A percentile compares a stretch with the other conserved stretches of the same genome.
These are phyloP conservation scores for Cladorrhinum sp. DNA, from an alignment of 2,329 filamentous ascomycete species.

Conservation along the genomic window DNA sequence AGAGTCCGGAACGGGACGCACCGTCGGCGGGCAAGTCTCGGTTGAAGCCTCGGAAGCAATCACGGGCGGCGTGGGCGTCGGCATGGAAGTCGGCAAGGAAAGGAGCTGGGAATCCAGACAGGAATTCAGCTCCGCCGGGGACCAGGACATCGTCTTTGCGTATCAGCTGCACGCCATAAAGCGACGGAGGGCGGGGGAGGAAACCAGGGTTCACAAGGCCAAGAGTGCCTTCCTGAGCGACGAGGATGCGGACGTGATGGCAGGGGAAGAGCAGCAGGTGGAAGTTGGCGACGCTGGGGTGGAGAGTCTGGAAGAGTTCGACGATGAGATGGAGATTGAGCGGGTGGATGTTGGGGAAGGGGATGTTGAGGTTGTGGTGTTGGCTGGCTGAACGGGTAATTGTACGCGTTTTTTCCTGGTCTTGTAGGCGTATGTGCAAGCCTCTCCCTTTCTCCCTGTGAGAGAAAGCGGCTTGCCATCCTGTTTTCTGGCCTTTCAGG, in stretches of 20 bases:
- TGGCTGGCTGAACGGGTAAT: no score
- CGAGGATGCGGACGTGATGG: no score
- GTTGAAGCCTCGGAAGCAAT: not conserved
- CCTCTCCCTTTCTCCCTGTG: no score
- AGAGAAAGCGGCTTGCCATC: no score
- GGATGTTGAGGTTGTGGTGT: no score
- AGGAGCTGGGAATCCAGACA: not conserved
- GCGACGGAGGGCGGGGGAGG: not conserved
- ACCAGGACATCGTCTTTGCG: slow-evolving; percentile 6
- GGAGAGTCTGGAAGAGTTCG: no score
- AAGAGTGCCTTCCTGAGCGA: slow-evolving; percentile 1
- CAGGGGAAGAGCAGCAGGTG: not conserved
- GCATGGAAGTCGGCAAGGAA: slow-evolving; percentile 1
- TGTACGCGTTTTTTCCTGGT: no score
- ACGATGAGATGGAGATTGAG: no score
- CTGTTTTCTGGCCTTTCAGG: no score
- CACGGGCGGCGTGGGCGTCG: not conserved
- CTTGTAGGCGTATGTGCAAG: no score
- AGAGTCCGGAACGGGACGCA: not conserved
- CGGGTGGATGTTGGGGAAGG: no score
- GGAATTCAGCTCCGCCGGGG: not conserved
- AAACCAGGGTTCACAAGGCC: not conserved
- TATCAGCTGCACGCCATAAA: slow-evolving; percentile 8
- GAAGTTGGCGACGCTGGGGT: no score
- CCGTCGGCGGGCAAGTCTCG: not conserved